Conservation (phyloP, 2,329 filamentous ascomycete species). For the Apiospora marii region DNA sequence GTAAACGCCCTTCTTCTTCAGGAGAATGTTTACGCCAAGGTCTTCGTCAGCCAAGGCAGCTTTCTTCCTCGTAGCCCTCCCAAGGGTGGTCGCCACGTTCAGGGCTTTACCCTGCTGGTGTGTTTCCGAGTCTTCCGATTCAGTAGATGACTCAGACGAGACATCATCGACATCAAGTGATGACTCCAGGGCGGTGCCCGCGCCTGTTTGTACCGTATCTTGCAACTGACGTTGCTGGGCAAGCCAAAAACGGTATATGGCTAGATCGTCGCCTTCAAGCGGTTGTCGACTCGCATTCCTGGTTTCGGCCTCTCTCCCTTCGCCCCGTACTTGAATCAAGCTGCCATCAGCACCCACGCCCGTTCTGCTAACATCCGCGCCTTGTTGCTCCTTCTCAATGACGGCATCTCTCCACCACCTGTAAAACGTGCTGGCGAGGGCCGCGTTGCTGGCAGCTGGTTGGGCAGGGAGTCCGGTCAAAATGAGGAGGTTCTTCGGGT, state of each 20-base stretch:
- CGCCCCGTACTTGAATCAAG: constrained; percentile 72
- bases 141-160: constrained; percentile 83
- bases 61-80: constrained; percentile 85
- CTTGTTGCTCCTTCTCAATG: constrained; percentile 50
- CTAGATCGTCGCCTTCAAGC: constrained; percentile 78
- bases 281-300: constrained; percentile 68
- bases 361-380: constrained; percentile 26
- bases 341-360: constrained; percentile 49
- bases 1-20: constrained; percentile 88
- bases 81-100: constrained; percentile 85
- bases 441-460: constrained; percentile 47
- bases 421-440: constrained; percentile 79
- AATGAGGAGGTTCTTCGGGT: constrained; percentile 83
- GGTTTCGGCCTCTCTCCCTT: constrained; percentile 68
- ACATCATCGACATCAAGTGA: constrained; percentile 81
- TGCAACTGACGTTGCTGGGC: constrained; percentile 88
- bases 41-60: constrained; percentile 88
- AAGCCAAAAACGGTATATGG: constrained; percentile 89
- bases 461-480: constrained; percentile 77
- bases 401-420: constrained; percentile 75
- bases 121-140: constrained; percentile 86
- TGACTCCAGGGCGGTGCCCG: constrained; percentile 71
- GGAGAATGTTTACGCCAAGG: constrained; percentile 86
- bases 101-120: constrained; percentile 92
- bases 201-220: constrained; percentile 76